Base-by-base conservation (phyloP, 164 flowering plant genomes). In the Tinospora cordifolia region DNA sequence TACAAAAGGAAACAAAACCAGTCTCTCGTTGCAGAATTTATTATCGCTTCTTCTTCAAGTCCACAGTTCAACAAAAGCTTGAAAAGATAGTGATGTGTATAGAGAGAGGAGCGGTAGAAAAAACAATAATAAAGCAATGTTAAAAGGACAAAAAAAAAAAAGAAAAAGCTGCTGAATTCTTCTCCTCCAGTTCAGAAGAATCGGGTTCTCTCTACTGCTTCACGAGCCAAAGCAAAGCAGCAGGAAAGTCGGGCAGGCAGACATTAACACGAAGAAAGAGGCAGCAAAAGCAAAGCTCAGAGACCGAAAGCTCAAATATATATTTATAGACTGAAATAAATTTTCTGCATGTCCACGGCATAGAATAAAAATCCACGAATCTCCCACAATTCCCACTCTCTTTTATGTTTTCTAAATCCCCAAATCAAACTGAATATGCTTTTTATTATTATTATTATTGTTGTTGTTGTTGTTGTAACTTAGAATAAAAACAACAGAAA, bases 81-180 rank as follows among this genome's bases (percentile, higher is more conserved):
- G 58, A 5, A 54, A 54, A 19, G 24, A 19, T 6, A 41, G 6
- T 4, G 21, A 22, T 51, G 5, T 51, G 21, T 11, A 51, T 4
- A 15, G n/a, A n/a, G 22, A 54, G 21, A 54, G 8, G 24, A 54
- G 60, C 4, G 47, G 36, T 30, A 30, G 36, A 30, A 30, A 30
- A 30, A 30, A 30, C 36, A 30, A 54, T 54, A 22, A 54, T n/a
- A 54, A 54, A 54, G 60, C 60, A 21, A 54, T 9, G 9, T 21
- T 54, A 54, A 54, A 30, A 54, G 25, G 24, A 54, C 21, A 9
- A 21, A 54, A 51, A 54, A 54, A 9, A 21, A 54, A 51, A 54
- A 54, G 60, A 54, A 54, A 54, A 54, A 51, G 58, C 22, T 51
- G n/a, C 22, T 51, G 58, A 51, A n/a, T 51, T 51, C 58, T 51